phyloP scores from a whole-genome alignment of 768 basidiomycete species.

The Chalciporus pseudorubinellus region DNA sequence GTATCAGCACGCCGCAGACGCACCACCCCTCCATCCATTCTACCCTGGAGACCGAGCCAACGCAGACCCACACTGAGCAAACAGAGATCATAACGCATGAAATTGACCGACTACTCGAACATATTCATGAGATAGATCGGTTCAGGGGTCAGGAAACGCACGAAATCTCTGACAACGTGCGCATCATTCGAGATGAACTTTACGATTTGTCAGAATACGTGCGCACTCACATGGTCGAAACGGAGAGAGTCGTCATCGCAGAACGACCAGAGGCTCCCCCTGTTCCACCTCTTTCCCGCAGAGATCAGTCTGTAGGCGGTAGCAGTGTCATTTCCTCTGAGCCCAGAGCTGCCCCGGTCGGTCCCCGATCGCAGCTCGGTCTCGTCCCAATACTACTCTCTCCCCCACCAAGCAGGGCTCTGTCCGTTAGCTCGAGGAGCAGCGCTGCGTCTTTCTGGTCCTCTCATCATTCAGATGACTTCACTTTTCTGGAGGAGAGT shows the following conservation, averaged over 20 bases:
- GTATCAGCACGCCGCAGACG: constrained; percentile 47
- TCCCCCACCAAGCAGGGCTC: constrained; percentile 42
- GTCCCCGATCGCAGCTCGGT: constrained; percentile 24
- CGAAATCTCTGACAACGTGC: constrained; percentile 23
- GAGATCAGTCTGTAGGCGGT: constrained; percentile 47
- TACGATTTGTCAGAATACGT: constrained; percentile 58
- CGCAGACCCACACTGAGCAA: constrained; percentile 36
- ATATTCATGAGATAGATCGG: constrained; percentile 50
- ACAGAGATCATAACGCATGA: constrained; percentile 47
- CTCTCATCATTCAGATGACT: constrained; percentile 75
- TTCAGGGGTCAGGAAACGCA: constrained; percentile 51
- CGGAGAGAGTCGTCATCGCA: constrained; percentile 15
- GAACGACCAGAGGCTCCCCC: constrained; percentile 13
- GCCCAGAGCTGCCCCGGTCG: constrained; percentile 24
- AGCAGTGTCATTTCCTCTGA: constrained; percentile 40
- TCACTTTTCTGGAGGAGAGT: constrained; percentile 42
- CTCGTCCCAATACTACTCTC: constrained; percentile 37
- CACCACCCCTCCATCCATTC: constrained; percentile 49
- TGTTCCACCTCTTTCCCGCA: constrained; percentile 21
- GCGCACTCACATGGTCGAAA: constrained; percentile 36
- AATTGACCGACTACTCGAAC: constrained; percentile 50
- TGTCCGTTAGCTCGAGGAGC: constrained; percentile 38
- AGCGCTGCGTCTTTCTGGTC: constrained; percentile 46
- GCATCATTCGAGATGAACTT: constrained; percentile 65
- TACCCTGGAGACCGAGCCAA: constrained; percentile 43